Evolutionary conservation across 306 rosid genomes (phyloP).

Genomic region (Cucurbita argyrosperma): DNA sequence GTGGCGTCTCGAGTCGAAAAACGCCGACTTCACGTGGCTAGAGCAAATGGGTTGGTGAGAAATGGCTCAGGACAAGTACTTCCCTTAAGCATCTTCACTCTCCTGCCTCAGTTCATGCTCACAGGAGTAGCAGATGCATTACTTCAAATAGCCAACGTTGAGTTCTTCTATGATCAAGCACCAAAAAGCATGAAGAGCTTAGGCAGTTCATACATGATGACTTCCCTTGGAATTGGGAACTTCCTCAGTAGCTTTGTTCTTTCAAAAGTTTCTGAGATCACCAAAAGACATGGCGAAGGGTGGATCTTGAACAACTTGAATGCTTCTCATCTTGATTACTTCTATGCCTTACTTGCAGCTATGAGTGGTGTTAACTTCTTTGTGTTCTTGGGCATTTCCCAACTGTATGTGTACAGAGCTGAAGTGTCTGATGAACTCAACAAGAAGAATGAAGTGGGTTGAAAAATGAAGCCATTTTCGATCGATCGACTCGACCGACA

Average conservation of each 20-base stretch:
- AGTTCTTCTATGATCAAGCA: conserved; percentile 85
- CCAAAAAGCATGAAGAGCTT: conserved; percentile 77
- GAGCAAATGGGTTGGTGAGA: conserved; percentile 11
- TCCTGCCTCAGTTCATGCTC: conserved; percentile 64
- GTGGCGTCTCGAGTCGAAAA: conserved; percentile 56
- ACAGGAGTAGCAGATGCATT: conserved; percentile 72
- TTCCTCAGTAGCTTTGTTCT: conserved; percentile 64
- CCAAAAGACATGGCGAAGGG: conserved; percentile 42
- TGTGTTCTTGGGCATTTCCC: conserved; percentile 18
- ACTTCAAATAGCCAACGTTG: conserved; percentile 57
- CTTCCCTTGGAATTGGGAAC: conserved; percentile 69
- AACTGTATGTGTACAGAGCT: conserved; percentile 51
- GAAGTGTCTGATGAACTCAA: conserved; percentile 62
- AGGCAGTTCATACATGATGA: conserved; percentile 54
- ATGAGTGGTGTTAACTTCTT: conserved; percentile 16
- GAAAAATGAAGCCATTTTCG: not conserved
- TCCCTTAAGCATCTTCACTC: conserved; percentile 55
- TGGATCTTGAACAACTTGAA: conserved; percentile 84
- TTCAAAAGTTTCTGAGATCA: conserved; percentile 49
- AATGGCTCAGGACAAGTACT: not conserved
- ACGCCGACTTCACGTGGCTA: conserved; percentile 42
- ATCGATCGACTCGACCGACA: no score
- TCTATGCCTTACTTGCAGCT: conserved; percentile 46
- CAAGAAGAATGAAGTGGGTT: conserved; percentile 12
- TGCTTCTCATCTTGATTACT: conserved; percentile 66